Base-by-base conservation (phyloP, 495 filamentous ascomycete genomes). In the Echria macrotheca region DNA sequence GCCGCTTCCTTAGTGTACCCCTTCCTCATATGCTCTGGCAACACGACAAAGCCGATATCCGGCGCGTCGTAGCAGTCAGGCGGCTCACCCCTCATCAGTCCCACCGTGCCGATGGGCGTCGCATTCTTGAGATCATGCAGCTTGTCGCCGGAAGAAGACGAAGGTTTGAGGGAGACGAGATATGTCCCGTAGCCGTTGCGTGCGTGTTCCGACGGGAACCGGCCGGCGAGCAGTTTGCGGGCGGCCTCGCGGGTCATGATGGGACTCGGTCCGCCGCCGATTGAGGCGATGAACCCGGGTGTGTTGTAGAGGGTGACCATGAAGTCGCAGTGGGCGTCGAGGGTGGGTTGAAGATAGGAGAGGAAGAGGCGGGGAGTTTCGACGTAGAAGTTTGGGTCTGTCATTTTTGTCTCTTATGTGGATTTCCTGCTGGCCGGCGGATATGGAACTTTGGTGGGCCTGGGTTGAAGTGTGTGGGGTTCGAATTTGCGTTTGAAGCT, bases 1-100 rank as follows among this genome's bases (percentile, higher is more conserved):
- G 52, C 56, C 0, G 66, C 70, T 51, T 73, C 70, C 14, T 64
- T 63, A 5, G 67, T 60, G 52, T 69, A 71, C 2, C 70, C 70
- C 49, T 64, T 68, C 2, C 64, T 55, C 51, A 55, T 59, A 7
- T 69, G 45, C 39, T 55, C 53, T 0, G 61, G 57, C 18, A 71
- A 24, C 10, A 70, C 57, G 2, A 57, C 56, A 44, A 60, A 73
- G 3, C 70, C 66, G 1, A 73, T 19, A 42, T 71, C 69, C 0
- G 70, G 69, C 9, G 49, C 55, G 0, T 39, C 10, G 38, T 68
- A 67, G 4, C 47, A 21, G 4, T 54, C 28, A 1, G 55, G 55
- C 14, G 59, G 53, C 24, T 56, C 47, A 0, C 65, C 67, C 11
- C 59, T 56, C 56, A 63, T 62, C 0, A 69, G 56, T 1, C 54